Evolutionary conservation across 75 land plant genomes (phyloP), one percentile per base, ranked within the genome.

Genomic region (Cryptomeria japonica): DNA sequence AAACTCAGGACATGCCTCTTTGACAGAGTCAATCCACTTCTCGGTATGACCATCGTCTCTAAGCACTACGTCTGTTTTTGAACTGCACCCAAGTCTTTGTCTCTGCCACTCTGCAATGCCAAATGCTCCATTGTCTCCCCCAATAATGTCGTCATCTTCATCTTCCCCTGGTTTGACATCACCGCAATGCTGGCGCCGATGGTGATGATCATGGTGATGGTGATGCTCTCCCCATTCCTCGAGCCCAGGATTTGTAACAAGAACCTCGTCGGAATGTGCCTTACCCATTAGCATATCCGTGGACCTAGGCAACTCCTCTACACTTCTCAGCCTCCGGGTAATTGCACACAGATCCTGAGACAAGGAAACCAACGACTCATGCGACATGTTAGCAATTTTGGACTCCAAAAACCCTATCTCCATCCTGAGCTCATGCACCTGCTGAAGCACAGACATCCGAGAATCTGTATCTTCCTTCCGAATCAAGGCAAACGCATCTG

Each of bases 381-480:
- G 82, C 14, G 95, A 94, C 86, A 95, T 36, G 32, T 90, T 89
- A 3, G 84, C 83, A 31, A 96, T 72, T 75, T 85, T 94, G 39
- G 91, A 90, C 76, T 96, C 97, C 12, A 95, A 80, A 49, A 88
- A 56, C 53, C 90, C 95, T 34, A 92, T 68, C 83, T 96, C 95
- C 70, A 78, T 87, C 68, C 88, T 89, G 15, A 96, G 88, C 73
- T 95, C 96, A 87, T 93, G 92, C 70, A 96, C 88, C 87, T 94
- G 94, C 68, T 93, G 96, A 80, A 94, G 86, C 32, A 92, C 93
- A 3, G 89, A 51, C 46, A 89, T 89, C 49, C 89, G 95, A 49
- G 87, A 89, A 86, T 93, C 92, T n/a, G 37, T 19, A 13, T 89
- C 86, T 1, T 90, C 93, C 90, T 91, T 90, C 32, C 89, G 93